Base-by-base conservation (phyloP, 1,139 yeast genomes). In the Sugiyamaella novakii region DNA sequence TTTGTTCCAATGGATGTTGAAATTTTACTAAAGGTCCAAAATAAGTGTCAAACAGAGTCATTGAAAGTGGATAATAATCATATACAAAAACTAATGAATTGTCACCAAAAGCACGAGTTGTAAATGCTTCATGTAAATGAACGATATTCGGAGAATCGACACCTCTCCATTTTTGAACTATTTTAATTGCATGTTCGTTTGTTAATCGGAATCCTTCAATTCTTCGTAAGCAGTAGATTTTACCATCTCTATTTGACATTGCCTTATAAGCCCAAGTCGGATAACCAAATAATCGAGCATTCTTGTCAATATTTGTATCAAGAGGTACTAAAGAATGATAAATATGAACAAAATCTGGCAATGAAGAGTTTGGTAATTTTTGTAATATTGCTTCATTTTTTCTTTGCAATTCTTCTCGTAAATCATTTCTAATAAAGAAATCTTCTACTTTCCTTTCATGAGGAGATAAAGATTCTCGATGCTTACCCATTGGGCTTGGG, bases 301-400 rank as follows among this genome's bases (percentile, higher is more conserved):
- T 70, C 47, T 71, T 73, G 45, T 83, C 86, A 52, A 75, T 71
- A 17, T 77, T 75, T 48, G 76, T 73, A 64, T 89, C 96, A 46
- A 92, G 74, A 2, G 97, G 96, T 30, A 86, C 92, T 52, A 92
- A 73, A 14, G 94, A 84, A 68, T 88, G 96, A 68, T 89, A 92
- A 12, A 77, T 80, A 52, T 84, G 85, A n/a, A 92, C 85, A 55
- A 80, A 79, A 29, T 82, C 84, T 0, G 96, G 96, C 39, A 87
- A 70, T 43, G 75, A 76, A 34, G 86, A 78, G 40, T 79, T 77
- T 1, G 81, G 77, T 47, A 86, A 66, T 1, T 82, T 77, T 65
- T 86, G 91, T 54, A 89, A 72, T 2, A 92, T 79, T 6, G 95
- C 95, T 63, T 86, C 95, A 64, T 87, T 87, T 59, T 82, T 85